Evolutionary conservation across 495 filamentous ascomycete species (phyloP), one percentile per base, ranked within the genome.

Genomic region (Tirmania nivea): DNA sequence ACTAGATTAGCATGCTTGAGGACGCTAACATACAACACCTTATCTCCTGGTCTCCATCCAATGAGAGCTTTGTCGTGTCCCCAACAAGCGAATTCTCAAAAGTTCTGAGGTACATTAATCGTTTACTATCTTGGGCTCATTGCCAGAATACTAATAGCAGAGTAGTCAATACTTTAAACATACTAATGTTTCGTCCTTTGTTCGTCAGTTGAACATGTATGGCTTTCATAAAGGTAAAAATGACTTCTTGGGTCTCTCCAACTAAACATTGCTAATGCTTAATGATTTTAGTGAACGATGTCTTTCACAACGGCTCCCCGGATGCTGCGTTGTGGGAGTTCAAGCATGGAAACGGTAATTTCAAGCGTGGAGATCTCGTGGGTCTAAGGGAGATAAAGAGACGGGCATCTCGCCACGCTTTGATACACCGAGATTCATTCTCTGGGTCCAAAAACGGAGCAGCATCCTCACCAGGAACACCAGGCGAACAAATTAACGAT

Each of bases 121-220:
- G 48, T 34, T 34, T 47, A 36, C 50, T 21, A 34, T 47, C 52
- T 56, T 35, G 49, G 34, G 52, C 14, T 39, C 42, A 35, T 17
- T 52, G 48, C 63, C 53, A 63, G 52, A 48, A 59, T 36, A 54
- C 60, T 58, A 34, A 63, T 51, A 51, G 52, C 19, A 36, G 45
- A 21, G 49, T 62, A 82, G 79, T 54, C 78, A 93, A 78, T 97
- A 97, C 67, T 97, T 97, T 68, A 97, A 97, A 65, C 90, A 97
- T 67, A 97, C 90, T 55, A 97, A 97, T 64, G 92, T 96, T 53
- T 95, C 90, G 5, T 97, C 90, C 10, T 97, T 97, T 65, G 90
- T 97, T 36, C 78, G 90, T 50, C 90, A 97, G 68, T 71, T 97
- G 52, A 97, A 97, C 65, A 97, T 97, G 90, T 97, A 97, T 61